Evolutionary conservation across 2,329 filamentous ascomycete genomes (phyloP).

Genomic region (Epichloe uncinata): DNA sequence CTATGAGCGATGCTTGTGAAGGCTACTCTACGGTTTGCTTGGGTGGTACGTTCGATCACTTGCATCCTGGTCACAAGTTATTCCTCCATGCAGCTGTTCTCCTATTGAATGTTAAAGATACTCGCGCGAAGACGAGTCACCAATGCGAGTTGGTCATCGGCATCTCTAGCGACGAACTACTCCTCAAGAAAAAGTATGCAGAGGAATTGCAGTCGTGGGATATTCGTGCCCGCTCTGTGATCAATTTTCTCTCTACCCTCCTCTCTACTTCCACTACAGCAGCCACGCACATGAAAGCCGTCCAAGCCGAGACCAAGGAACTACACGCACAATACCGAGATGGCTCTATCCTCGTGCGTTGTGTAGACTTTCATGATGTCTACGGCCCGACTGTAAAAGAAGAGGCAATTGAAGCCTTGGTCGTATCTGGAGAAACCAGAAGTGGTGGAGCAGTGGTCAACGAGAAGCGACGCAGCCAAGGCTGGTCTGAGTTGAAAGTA

Average conservation of each 20-base stretch:
- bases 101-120: conserved; percentile 22
- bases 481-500: conserved; percentile 62
- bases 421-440: conserved; percentile 80
- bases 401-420: conserved; percentile 61
- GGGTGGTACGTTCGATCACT: conserved; percentile 91
- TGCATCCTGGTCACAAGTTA: conserved; percentile 93
- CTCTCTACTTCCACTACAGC: conserved; percentile 25
- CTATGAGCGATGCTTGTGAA: conserved; percentile 1
- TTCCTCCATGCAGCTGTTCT: conserved; percentile 78
- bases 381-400: conserved; percentile 87
- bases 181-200: conserved; percentile 80
- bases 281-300: conserved; percentile 4
- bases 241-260: conserved; percentile 59
- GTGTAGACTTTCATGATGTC: conserved; percentile 73
- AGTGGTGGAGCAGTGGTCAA: conserved; percentile 78
- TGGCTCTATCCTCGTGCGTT: conserved; percentile 53
- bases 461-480: conserved; percentile 59
- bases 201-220: conserved; percentile 73
- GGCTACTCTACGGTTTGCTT: conserved; percentile 47
- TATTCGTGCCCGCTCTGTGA: conserved; percentile 52
- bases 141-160: conserved; percentile 60
- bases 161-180: conserved; percentile 74
- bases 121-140: background rate
- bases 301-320: conserved; percentile 11
- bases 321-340: conserved; percentile 40